phyloP scores from a whole-genome alignment of 768 basidiomycete genomes.

The Cytidiella melzeri region DNA sequence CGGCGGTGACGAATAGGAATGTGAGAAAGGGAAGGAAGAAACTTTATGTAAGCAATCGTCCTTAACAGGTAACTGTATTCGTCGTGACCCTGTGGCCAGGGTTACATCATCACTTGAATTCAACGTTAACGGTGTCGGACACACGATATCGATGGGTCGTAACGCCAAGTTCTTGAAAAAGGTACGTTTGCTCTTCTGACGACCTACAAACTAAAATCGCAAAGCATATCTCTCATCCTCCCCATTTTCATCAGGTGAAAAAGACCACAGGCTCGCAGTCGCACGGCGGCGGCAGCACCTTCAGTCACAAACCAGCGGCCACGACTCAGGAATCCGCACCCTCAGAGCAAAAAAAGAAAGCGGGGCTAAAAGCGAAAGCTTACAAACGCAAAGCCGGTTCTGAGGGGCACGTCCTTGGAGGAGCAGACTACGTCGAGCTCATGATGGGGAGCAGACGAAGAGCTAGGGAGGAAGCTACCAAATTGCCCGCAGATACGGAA shows the following conservation, averaged over 20 bases:
- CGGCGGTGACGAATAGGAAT: no score
- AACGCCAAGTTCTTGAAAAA: conserved; percentile 15
- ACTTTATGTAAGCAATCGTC: no score
- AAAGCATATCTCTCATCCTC: no score
- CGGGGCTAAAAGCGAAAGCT: conserved; percentile 40
- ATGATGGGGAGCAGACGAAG: conserved; percentile 67
- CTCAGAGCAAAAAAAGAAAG: conserved; percentile 39
- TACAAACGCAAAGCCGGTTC: conserved; percentile 18
- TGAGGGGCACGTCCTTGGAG: conserved; percentile 52
- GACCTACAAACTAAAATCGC: no score
- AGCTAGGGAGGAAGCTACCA: conserved; percentile 59
- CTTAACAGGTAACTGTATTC: no score
- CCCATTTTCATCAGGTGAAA: conserved; percentile 5
- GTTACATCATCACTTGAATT: no score
- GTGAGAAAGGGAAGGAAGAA: no score
- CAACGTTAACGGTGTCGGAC: no score
- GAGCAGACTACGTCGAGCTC: conserved; percentile 70
- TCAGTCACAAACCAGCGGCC: conserved; percentile 2
- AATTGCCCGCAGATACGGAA: conserved; percentile 35
- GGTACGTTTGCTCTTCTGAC: conserved; percentile 2
- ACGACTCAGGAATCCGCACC: conserved; percentile 17
- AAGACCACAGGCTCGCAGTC: not conserved
- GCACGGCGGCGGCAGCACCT: not conserved
- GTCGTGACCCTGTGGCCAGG: no score
- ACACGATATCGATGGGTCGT: conserved; percentile 10